Evolutionary conservation across 208 protist genomes (phyloP).

Genomic region (Trypanosoma congolense): DNA sequence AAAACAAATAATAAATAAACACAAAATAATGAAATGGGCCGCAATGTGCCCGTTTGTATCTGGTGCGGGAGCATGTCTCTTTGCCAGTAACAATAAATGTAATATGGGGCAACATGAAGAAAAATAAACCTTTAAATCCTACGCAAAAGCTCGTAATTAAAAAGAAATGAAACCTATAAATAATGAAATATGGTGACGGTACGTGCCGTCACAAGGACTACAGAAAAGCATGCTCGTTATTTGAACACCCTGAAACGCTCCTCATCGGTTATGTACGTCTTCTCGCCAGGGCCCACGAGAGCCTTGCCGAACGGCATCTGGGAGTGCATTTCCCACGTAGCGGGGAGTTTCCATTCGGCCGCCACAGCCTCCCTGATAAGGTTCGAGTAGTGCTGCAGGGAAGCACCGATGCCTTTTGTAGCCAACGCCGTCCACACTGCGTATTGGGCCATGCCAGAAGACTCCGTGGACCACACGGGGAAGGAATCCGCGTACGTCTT

Average conservation of each 20-base stretch:
- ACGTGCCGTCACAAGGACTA: not conserved
- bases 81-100: no score
- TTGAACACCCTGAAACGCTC: conserved; percentile 33
- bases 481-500: conserved; percentile 39
- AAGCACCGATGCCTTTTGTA: conserved; percentile 31
- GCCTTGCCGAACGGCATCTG: conserved; percentile 57
- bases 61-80: no score
- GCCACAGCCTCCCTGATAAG: conserved; percentile 34
- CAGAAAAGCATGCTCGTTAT: not conserved
- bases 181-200: no score
- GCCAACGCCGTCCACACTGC: conserved; percentile 53
- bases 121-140: no score
- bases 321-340: conserved; percentile 40
- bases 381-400: conserved; percentile 53
- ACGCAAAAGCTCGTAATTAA: no score
- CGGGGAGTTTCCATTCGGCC: conserved; percentile 29
- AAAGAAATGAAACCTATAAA: no score
- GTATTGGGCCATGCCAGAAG: conserved; percentile 45
- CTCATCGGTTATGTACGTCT: conserved; percentile 33
- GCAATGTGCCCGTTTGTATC: no score
- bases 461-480: conserved; percentile 39
- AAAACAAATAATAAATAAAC: no score
- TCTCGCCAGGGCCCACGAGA: conserved; percentile 31
- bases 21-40: no score
- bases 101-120: no score